phyloP scores from a whole-genome alignment of 2,329 filamentous ascomycete genomes.

The Lojkania enalia region DNA sequence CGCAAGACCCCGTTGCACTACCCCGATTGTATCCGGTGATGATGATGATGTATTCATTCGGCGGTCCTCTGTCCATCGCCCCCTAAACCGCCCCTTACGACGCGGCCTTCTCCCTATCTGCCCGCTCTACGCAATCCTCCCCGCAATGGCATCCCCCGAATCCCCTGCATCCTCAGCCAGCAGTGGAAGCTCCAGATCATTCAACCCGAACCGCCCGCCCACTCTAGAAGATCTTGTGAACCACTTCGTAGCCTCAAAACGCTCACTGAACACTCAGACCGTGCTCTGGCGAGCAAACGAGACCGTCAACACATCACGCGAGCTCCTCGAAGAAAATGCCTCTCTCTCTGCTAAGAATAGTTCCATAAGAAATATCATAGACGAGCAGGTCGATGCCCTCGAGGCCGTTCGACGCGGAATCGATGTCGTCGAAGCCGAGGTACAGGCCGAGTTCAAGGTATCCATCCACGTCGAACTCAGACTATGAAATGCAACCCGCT shows the following conservation, averaged over 20 bases:
- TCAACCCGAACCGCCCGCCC: conserved; percentile 42
- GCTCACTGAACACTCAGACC: conserved; percentile 80
- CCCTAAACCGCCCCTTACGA: too few species aligned
- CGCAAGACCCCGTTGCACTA: too few species aligned
- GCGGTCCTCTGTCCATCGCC: too few species aligned
- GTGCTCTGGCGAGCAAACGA: conserved; percentile 86
- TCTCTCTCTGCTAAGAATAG: conserved; percentile 62
- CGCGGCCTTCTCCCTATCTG: too few species aligned
- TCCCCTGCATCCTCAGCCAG: conserved; percentile 47
- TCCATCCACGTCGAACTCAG: neutral
- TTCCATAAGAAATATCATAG: conserved; percentile 47
- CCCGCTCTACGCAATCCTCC: too few species aligned
- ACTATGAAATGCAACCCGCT: neutral
- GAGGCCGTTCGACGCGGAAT: conserved; percentile 50
- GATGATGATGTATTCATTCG: too few species aligned
- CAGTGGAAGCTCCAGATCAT: conserved; percentile 37
- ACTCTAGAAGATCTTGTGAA: conserved; percentile 77
- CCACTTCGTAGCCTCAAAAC: conserved; percentile 84
- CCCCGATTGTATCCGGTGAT: too few species aligned
- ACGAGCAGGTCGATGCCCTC: conserved; percentile 50
- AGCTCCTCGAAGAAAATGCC: conserved; percentile 76
- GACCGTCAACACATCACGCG: conserved; percentile 75
- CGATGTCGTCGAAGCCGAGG: conserved; percentile 46
- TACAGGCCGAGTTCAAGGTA: conserved; percentile 50
- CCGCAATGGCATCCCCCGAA: conserved; percentile 42